Base-by-base conservation (phyloP, 2,329 filamentous ascomycete genomes). In the Aspergillus ruber region DNA sequence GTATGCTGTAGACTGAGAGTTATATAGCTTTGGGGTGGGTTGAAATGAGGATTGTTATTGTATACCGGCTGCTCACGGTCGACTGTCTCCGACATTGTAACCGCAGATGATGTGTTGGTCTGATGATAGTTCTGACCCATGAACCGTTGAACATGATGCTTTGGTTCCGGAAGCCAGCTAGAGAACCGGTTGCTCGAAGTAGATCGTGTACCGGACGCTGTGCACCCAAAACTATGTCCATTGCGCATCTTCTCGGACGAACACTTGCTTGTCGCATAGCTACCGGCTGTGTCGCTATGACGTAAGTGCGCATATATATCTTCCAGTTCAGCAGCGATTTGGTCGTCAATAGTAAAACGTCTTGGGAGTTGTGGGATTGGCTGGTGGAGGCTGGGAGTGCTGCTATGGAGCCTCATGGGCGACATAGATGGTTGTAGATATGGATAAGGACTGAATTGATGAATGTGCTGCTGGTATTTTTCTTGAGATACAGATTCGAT, bases 331-430 rank as follows among this genome's bases (percentile, higher is more conserved):
- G 53, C 57, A 45, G 58, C 48, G 9, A 54, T 41, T 45, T 64
- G 59, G 12, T 64, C 57, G 27, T 64, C 60, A 27, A 64, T 53
- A 3, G 57, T 62, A 40, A 61, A 63, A 6, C 50, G 49, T 43
- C 43, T 42, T 3, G 52, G 33, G 6, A 44, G 33, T 39, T 39
- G 36, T 18, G 36, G 17, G 10, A 39, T 20, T 29, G 45, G 40
- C 8, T 23, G 23, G 6, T 18, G 25, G 43, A 33, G 38, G 18
- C 42, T 18, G 18, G 29, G 13, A 4, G 15, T 20, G n/a, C 4
- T 4, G 6, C 23, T 41, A 32, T 21, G n/a, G 20, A 13, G 42
- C 8, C 15, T 18, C 8, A 12, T n/a, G 12, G n/a, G 21, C 38
- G 39, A 46, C 9, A 33, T 8, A 18, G n/a, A n/a, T 3, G 25